Percentiles rank a stretch among this genome's conserved stretches.
These are phyloP conservation scores for Helicocarpus griseus DNA, from an alignment of 2,329 filamentous ascomycete genomes.

Conservation along the genomic window DNA sequence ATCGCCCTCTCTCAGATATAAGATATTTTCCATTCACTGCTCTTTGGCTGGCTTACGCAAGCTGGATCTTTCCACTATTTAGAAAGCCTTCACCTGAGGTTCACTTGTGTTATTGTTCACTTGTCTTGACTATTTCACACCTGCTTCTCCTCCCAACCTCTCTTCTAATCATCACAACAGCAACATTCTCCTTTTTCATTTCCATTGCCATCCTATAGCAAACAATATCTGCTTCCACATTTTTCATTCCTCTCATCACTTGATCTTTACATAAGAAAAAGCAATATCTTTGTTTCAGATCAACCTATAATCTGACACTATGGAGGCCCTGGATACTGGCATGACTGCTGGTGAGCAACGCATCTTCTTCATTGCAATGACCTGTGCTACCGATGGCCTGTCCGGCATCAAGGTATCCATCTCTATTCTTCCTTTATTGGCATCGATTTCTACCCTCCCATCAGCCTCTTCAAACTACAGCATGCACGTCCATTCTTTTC, in stretches of 20 bases:
- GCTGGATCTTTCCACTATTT: neutral
- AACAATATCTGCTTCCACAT: neutral
- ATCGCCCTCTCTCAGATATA: neutral
- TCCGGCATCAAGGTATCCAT: slow-evolving; percentile 12
- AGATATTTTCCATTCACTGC: neutral
- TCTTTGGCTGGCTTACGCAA: neutral
- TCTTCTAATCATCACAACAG: neutral
- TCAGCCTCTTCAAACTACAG: no score
- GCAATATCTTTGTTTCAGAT: neutral
- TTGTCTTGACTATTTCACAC: neutral
- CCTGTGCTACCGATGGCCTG: slow-evolving; percentile 10
- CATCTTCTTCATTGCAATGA: slow-evolving; percentile 13
- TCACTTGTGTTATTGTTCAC: neutral
- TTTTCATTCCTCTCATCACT: neutral
- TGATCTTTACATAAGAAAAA: neutral
- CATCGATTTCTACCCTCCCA: neutral
- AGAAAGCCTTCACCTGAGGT: neutral
- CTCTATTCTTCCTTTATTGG: neutral
- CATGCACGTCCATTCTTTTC: neutral
- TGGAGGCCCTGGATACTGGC: slow-evolving; percentile 6
- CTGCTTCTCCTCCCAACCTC: neutral
- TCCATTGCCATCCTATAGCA: neutral
- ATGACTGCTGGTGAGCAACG: slow-evolving; percentile 17
- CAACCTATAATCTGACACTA: neutral
- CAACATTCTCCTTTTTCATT: neutral